These are phyloP conservation scores for Daldinia loculata DNA, from an alignment of 495 filamentous ascomycete species.

Conservation along the genomic window DNA sequence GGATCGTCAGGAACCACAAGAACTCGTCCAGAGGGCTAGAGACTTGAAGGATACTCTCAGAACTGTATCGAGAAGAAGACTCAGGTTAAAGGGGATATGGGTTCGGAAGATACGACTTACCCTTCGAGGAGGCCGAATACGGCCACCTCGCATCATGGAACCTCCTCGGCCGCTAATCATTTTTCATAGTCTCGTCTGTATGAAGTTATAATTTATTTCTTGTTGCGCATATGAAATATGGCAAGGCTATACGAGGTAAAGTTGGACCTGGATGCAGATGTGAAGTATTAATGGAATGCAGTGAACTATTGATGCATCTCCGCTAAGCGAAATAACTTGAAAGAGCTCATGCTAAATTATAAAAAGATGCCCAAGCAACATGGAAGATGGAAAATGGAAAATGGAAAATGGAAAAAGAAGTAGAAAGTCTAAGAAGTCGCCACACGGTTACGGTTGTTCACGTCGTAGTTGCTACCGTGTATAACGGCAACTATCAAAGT, in stretches of 20 bases:
- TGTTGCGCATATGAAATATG: background rate
- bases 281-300: background rate
- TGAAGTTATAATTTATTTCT: background rate
- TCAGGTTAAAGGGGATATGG: conserved; percentile 9
- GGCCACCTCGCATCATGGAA: conserved; percentile 61
- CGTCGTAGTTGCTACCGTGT: background rate
- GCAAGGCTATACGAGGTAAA: background rate
- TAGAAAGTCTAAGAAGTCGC: background rate
- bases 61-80: conserved; percentile 37
- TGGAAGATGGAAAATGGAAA: no score
- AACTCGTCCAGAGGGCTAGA: conserved; percentile 14
- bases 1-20: conserved; percentile 4
- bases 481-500: background rate
- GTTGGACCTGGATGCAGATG: background rate
- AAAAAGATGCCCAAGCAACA: background rate
- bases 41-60: conserved; percentile 8
- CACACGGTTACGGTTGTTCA: background rate
- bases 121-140: conserved; percentile 75
- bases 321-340: background rate
- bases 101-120: conserved; percentile 57
- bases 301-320: background rate
- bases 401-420: no score
- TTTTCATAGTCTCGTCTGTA: conserved; percentile 34
- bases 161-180: conserved; percentile 69
- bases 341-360: background rate